These are phyloP conservation scores for Pseudomonodictys pantanalensis DNA, from an alignment of 495 filamentous ascomycete genomes.

Conservation along the genomic window DNA sequence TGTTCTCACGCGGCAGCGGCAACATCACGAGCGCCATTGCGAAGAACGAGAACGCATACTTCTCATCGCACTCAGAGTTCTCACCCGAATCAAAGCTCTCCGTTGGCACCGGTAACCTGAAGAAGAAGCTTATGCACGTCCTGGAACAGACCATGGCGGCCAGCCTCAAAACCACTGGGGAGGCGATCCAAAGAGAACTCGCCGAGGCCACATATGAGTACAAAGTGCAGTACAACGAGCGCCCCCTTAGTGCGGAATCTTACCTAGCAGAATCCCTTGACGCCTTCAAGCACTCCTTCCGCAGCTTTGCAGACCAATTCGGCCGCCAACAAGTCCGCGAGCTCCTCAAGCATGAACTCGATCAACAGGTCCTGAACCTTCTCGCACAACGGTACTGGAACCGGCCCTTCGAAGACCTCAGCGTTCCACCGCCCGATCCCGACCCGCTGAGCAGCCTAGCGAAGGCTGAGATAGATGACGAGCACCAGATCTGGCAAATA, in stretches of 20 bases:
- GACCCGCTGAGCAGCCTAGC: conserved; percentile 74
- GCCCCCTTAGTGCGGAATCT: conserved; percentile 88
- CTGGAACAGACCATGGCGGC: conserved; percentile 95
- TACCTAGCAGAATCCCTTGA: conserved; percentile 94
- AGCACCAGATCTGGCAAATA: conserved; percentile 83
- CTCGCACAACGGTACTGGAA: conserved; percentile 97
- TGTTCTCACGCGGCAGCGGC: conserved; percentile 80
- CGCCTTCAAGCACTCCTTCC: conserved; percentile 96
- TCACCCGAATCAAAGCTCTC: conserved; percentile 65
- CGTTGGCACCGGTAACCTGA: conserved; percentile 79
- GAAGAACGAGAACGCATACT: conserved; percentile 85
- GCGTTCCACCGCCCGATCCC: conserved; percentile 57
- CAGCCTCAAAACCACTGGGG: conserved; percentile 79
- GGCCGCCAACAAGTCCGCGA: conserved; percentile 84
- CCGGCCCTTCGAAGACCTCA: conserved; percentile 78
- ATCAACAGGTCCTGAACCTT: conserved; percentile 94
- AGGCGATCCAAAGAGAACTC: conserved; percentile 90
- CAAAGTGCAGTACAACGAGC: conserved; percentile 99
- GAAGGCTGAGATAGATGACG: conserved; percentile 76
- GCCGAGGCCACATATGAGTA: conserved; percentile 98
- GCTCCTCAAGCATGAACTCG: conserved; percentile 85
- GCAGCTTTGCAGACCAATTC: conserved; percentile 84
- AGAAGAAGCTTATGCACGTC: conserved; percentile 95
- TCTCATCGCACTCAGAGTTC: conserved; percentile 83
- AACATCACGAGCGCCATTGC: conserved; percentile 79